Conservation (phyloP, 2,329 filamentous ascomycete species). For the Gnomoniopsis sp. region DNA sequence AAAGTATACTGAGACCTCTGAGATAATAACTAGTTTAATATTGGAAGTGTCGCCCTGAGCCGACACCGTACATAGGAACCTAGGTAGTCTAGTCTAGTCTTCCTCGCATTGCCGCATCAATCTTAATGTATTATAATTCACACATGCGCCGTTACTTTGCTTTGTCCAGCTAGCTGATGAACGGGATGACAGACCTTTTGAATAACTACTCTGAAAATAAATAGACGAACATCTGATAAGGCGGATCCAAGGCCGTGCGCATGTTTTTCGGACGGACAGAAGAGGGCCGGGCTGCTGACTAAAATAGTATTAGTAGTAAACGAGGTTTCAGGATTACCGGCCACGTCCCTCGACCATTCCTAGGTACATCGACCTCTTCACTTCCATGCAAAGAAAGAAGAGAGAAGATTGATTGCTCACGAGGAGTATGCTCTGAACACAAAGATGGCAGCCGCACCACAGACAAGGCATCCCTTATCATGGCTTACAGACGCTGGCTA, state of each 20-base stretch:
- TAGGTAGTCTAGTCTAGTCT: not conserved
- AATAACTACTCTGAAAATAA: not conserved
- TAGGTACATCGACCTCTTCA: not conserved
- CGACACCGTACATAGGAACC: too few species aligned
- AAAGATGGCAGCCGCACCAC: constrained; percentile 3
- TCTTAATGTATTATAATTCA: not conserved
- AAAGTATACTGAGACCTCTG: not conserved
- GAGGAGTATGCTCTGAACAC: not conserved
- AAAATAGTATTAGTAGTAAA: not conserved
- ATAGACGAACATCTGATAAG: not conserved
- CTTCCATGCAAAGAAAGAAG: not conserved
- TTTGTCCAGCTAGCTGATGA: too few species aligned
- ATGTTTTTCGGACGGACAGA: not conserved
- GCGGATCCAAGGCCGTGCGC: not conserved
- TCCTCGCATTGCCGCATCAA: not conserved
- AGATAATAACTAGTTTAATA: not conserved
- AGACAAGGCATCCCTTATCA: constrained; percentile 7
- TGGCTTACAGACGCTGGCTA: constrained; percentile 17
- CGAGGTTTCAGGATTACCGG: not conserved
- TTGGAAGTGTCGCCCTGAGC: not conserved
- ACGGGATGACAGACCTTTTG: too few species aligned
- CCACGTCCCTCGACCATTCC: not conserved
- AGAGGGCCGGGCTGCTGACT: not conserved
- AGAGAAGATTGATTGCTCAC: too few species aligned
- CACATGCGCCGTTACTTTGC: not conserved